Evolutionary conservation across 257 asterid genomes (phyloP), one percentile per base, ranked within the genome.

Genomic region (Ilex aquifolium): DNA sequence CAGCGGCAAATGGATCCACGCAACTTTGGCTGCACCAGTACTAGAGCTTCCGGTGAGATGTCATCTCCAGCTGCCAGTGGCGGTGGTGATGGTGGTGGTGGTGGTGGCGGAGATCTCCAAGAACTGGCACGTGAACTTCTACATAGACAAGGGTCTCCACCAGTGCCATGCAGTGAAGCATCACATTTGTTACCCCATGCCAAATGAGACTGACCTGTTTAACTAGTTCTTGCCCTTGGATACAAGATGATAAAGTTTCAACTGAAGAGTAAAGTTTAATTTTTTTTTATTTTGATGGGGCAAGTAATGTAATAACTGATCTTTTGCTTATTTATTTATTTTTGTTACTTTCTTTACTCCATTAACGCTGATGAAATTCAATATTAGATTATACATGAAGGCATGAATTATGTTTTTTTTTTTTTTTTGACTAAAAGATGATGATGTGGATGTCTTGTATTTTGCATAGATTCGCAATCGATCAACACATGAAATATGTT

Each of bases 41-140:
- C n/a, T 56, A 67, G 74, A 15, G 70, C 56, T 8, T 57, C 32
- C 50, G 39, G 61, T 15, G 80, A 73, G 32, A 31, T 29, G 31
- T 40, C 59, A 62, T 54, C 77, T n/a, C 60, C 65, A 0, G 31
- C 81, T 0, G 61, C 83, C 8, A 13, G 52, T 32, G 71, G 76
- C 61, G 86, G 83, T 36, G 8, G 76, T 15, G 61, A 44, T 8
- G 66, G 62, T 13, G 56, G 75, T 53, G 32, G 56, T 11, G 66
- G 60, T 1, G 77, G 63, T 32, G 71, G 76, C 61, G 86, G 84
- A 6, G 98, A 91, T 67, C 95, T 91, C 57, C 96, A 91, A 49
- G 95, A 88, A 62, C 73, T 90, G 76, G 97, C 93, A 2, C 82
- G 85, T 27, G 93, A 87, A 71, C 90, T 90, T 57, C 76, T 87